Percentiles rank a stretch among this genome's conserved stretches.
Conservation (phyloP, 2,329 filamentous ascomycete species). For the Beauveria varroae region DNA sequence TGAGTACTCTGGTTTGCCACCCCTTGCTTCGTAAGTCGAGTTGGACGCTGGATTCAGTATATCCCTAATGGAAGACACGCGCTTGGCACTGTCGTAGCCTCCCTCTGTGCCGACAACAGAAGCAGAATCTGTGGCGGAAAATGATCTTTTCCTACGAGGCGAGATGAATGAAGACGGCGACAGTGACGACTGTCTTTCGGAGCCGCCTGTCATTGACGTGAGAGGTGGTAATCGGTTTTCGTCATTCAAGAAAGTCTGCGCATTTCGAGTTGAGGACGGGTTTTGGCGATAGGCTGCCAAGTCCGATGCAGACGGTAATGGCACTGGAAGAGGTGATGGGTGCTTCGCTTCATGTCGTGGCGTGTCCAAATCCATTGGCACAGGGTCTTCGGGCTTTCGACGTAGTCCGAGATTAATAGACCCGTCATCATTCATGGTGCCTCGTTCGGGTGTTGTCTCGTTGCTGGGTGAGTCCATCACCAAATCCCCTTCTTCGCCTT, state of each 20-base stretch:
- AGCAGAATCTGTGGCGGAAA: conserved; percentile 53
- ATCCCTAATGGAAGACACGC: conserved; percentile 68
- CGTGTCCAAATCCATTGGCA: conserved; percentile 41
- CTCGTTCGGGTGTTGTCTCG: conserved; percentile 39
- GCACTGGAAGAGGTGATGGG: conserved; percentile 34
- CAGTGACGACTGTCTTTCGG: conserved; percentile 48
- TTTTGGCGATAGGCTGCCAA: conserved; percentile 46
- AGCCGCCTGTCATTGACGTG: conserved; percentile 35
- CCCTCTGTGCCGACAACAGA: conserved; percentile 26
- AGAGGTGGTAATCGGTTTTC: conserved; percentile 54
- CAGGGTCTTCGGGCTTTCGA: conserved; percentile 36
- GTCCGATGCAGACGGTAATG: conserved; percentile 33
- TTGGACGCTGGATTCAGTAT: conserved; percentile 54
- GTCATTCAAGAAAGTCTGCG: conserved; percentile 37
- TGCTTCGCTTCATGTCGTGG: conserved; percentile 36
- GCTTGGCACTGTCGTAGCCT: conserved; percentile 46
- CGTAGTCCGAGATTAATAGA: conserved; percentile 56
- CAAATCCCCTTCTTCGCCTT: conserved; percentile 42
- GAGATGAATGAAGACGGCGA: conserved; percentile 55
- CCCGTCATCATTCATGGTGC: conserved; percentile 54
- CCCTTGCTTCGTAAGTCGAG: conserved; percentile 19
- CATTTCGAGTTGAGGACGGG: conserved; percentile 30
- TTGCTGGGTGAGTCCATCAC: conserved; percentile 31
- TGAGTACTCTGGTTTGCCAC: conserved; percentile 31
- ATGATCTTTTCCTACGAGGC: conserved; percentile 58